Percentiles rank a stretch among this genome's conserved stretches.
Conservation (phyloP, 2,329 filamentous ascomycete species). For the Alternaria brassicicola region DNA sequence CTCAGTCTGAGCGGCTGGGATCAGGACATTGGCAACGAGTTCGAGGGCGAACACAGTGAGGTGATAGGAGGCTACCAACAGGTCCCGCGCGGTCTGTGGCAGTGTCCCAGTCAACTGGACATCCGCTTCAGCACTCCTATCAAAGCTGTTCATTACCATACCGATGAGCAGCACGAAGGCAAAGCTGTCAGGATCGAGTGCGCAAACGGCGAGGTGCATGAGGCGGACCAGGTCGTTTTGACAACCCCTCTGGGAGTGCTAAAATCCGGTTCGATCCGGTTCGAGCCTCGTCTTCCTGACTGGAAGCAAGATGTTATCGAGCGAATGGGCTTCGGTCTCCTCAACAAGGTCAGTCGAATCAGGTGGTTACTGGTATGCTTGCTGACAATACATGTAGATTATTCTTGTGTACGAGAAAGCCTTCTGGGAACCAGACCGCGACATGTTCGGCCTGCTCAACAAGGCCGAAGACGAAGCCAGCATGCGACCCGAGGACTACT, state of each 20-base stretch:
- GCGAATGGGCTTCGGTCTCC: conserved; percentile 86
- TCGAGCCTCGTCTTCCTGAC: conserved; percentile 84
- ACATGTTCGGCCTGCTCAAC: conserved; percentile 92
- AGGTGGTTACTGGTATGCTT: background rate
- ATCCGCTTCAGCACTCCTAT: conserved; percentile 77
- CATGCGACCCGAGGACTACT: conserved; percentile 79
- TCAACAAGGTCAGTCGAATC: conserved; percentile 75
- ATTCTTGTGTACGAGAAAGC: conserved; percentile 85
- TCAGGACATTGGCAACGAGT: conserved; percentile 96
- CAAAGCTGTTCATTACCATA: conserved; percentile 69
- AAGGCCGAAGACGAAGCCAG: conserved; percentile 73
- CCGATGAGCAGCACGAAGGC: conserved; percentile 17
- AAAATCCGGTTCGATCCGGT: conserved; percentile 81
- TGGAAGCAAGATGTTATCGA: conserved; percentile 84
- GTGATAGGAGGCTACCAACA: conserved; percentile 93
- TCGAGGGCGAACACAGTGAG: conserved; percentile 93
- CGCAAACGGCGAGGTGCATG: conserved; percentile 74
- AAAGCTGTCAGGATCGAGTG: conserved; percentile 60
- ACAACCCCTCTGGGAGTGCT: conserved; percentile 90
- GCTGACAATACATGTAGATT: conserved; percentile 54
- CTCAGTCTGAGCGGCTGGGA: conserved; percentile 93
- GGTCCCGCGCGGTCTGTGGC: conserved; percentile 83
- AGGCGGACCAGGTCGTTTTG: conserved; percentile 89
- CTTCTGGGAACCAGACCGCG: conserved; percentile 88
- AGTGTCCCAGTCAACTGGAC: conserved; percentile 76